Evolutionary conservation across 2,329 filamentous ascomycete genomes (phyloP), one percentile per base, ranked within the genome.

Genomic region (Scytalidium lignicola): DNA sequence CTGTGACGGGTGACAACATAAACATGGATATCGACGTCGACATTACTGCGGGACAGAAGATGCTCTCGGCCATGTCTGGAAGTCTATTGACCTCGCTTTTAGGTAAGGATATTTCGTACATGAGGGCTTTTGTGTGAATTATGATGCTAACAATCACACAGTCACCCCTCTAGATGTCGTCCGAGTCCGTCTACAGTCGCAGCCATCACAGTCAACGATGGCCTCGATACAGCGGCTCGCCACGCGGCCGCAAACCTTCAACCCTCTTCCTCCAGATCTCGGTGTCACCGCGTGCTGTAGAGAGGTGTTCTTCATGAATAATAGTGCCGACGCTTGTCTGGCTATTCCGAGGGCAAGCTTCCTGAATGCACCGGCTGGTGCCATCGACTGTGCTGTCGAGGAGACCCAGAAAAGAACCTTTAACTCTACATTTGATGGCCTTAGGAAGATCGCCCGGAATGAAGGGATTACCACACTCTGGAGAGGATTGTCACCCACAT

Each of bases 91-190:
- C 92, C 8, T 93, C 90, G 18, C 69, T 97, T 21, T 78, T 97
- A 40, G 89, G 91, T 96, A 76, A 57, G 50, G n/a, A n/a, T n/a
- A n/a, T n/a, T n/a, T n/a, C n/a, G n/a, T n/a, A n/a, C n/a, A n/a
- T n/a, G n/a, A n/a, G n/a, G n/a, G n/a, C n/a, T n/a, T n/a, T n/a
- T n/a, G n/a, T n/a, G n/a, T n/a, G n/a, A n/a, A n/a, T n/a, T n/a
- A 26, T 26, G 6, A 47, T 47, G 3, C 45, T 47, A 43, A 48
- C 17, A 18, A 3, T 17, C 15, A 15, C 32, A 37, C 57, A 95
- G 92, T 95, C 26, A 99, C 93, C 4, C 93, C 93, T 43, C 84
- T 99, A 46, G 93, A 99, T 65, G 93, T 99, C 54, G 93, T 99
- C 53, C 89, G 93, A 54, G 90, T 99, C 43, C 90, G 93, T 54